A percentile compares a stretch with the other conserved stretches of the same genome.
These are phyloP conservation scores for Rubus idaeus DNA, from an alignment of 306 rosid species.

Conservation along the genomic window DNA sequence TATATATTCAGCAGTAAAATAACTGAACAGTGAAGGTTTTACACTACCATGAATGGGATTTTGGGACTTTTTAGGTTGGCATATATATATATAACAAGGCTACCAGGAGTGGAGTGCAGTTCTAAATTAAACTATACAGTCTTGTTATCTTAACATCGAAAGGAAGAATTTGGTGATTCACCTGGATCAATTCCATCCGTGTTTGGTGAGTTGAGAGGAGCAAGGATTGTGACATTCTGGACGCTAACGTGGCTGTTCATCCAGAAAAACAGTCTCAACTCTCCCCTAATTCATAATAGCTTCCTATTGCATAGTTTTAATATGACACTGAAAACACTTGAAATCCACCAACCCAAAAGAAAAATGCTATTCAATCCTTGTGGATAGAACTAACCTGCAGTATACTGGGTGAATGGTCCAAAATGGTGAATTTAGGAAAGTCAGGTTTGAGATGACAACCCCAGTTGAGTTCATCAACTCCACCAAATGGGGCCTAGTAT, in stretches of 20 bases:
- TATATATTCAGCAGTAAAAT: too few species aligned
- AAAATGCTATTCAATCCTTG: constrained; percentile 17
- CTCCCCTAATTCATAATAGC: constrained; percentile 42
- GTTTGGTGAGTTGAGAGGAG: constrained; percentile 72
- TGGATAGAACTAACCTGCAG: constrained; percentile 65
- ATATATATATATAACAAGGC: not conserved
- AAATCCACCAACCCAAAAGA: constrained; percentile 28
- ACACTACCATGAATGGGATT: not conserved
- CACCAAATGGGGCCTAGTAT: constrained; percentile 80
- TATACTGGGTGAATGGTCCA: constrained; percentile 84
- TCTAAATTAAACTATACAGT: constrained; percentile 3
- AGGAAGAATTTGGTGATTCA: constrained; percentile 26
- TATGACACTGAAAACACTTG: constrained; percentile 31
- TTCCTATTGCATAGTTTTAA: constrained; percentile 44
- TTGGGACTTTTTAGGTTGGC: not conserved
- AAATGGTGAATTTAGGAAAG: constrained; percentile 74
- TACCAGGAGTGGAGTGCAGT: not conserved
- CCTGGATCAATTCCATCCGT: constrained; percentile 87
- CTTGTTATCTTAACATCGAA: not conserved
- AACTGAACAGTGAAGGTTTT: not conserved
- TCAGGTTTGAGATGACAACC: constrained; percentile 68
- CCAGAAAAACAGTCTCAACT: constrained; percentile 54
- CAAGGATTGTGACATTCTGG: constrained; percentile 61
- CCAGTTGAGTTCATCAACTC: constrained; percentile 71
- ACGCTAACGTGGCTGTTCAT: constrained; percentile 70